Percentiles rank a stretch among this genome's conserved stretches.
Evolutionary conservation across 768 basidiomycete species (phyloP).

Genomic region (Hirschioporus abietinus): DNA sequence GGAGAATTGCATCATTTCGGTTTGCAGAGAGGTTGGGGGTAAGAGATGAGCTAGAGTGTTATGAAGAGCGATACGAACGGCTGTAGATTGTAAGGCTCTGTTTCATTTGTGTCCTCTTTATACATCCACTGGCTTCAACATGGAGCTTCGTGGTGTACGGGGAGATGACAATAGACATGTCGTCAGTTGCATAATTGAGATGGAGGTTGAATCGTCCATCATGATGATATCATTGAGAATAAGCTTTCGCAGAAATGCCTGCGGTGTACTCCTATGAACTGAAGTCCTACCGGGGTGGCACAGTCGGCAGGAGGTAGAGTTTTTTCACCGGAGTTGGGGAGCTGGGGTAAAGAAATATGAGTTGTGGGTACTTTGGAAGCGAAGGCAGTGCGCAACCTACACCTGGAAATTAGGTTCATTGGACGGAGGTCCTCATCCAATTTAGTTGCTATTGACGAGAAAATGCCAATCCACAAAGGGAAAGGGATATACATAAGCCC

Average conservation of each 20-base stretch:
- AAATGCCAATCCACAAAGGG: too few relatives aligned
- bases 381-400: not conserved
- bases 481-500: too few relatives aligned
- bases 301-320: too few relatives aligned
- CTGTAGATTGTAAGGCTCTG: not conserved
- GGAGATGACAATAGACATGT: not conserved
- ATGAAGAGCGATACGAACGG: not conserved
- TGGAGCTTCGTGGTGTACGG: not conserved
- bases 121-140: not conserved
- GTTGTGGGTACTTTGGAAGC: not conserved
- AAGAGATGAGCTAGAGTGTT: not conserved
- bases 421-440: too few relatives aligned
- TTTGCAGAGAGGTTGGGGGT: conserved; percentile 19
- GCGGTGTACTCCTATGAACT: too few relatives aligned
- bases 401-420: too few relatives aligned
- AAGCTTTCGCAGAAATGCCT: too few relatives aligned
- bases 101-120: not conserved
- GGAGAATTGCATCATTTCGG: conserved; percentile 6
- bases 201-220: not conserved
- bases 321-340: too few relatives aligned
- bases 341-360: not conserved
- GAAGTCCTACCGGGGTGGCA: too few relatives aligned
- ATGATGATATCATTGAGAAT: not conserved
- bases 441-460: too few relatives aligned
- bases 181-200: not conserved